Base-by-base conservation (phyloP, 257 asterid species). In the Euphrasia confusa region DNA sequence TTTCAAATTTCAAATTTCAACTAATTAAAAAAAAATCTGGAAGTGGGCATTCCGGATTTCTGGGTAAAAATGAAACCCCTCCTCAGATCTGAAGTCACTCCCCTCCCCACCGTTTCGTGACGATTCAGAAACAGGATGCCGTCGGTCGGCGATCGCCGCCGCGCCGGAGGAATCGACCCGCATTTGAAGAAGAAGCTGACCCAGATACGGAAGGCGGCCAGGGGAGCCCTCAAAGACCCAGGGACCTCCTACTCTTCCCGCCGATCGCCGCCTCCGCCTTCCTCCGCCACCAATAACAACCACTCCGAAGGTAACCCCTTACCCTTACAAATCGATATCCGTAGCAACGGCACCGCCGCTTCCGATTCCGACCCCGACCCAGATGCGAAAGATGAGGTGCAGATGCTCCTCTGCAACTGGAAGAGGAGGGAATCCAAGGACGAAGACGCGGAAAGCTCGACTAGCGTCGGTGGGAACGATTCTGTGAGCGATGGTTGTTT, bases 141-240 rank as follows among this genome's bases (percentile, higher is more conserved):
- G 48, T 55, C 73, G 21, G 62, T 59, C 40, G 40, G 1, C 15
- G 80, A 77, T 60, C 73, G 66, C 63, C 75, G 81, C n/a, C 64
- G 74, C 63, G 61, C 37, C 35, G 64, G 24, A 7, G 27, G 24
- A 1, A 7, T 77, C 77, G 91, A 81, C 68, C 89, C 88, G 68
- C 95, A 88, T 81, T 80, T 88, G 83, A 88, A 83, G 82, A 88
- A 83, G 58, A 92, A 88, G 69, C 48, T 85, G 49, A 85, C 89
- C 2, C 92, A 83, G 72, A 85, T 88, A 70, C 83, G 85, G 56
- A 88, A 88, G 79, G 92, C 92, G 4, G 83, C 95, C n/a, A 72
- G 79, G 40, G 87, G 27, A 18, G 56, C 60, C 42, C 73, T 88
- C 2, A 78, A 81, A 65, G 96, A 88, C 75, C 96, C 96, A 17